Evolutionary conservation across 371 early-diverging fungal species (phyloP), one percentile per base, ranked within the genome.

Genomic region (Mucor saturninus): DNA sequence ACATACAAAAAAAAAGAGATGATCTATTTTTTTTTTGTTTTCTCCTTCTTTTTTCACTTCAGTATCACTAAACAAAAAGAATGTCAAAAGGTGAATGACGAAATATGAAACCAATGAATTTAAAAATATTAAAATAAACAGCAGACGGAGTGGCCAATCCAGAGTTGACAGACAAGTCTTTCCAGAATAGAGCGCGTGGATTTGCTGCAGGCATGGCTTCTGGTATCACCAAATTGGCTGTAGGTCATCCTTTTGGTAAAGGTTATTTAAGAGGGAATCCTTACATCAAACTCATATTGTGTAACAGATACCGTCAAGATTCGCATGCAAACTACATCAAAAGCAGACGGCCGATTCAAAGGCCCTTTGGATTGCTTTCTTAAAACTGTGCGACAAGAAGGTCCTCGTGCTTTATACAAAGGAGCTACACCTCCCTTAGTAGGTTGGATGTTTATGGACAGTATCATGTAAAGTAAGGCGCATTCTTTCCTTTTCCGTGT

Each of bases 391-490:
- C 77, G 80, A 31, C 73, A 90, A 46, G 96, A 96, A 77, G 95
- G 95, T 0, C 67, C 89, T 9, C 77, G 87, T 3, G 95, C 91
- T 5, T 77, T 95, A 2, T 96, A 95, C 81, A 95, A 94, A 73
- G 95, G 95, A 29, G 95, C 96, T 4, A 93, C 94, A 14, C 96
- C 96, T 8, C 97, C 98, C 3, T 73, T 96, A 43, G 69, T 96
- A 42, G 96, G 98, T 7, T 98, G 97, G 96, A 89, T 91, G 38
- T 80, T 93, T 51, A 94, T 95, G 94, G 95, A 96, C 64, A 86
- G 89, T 49, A 83, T 92, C 54, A 89, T 89, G 88, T 89, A 82
- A 50, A 69, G 77, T 39, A n/a, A 13, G 9, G 28, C 7, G 5
- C 3, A n/a, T 45, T 45, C 11, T 38, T 38, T 38, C 6, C n/a